A percentile compares a stretch with the other conserved stretches of the same genome.
These are phyloP conservation scores for Drosera capensis DNA, from an alignment of 148 eudicot species.

Conservation along the genomic window DNA sequence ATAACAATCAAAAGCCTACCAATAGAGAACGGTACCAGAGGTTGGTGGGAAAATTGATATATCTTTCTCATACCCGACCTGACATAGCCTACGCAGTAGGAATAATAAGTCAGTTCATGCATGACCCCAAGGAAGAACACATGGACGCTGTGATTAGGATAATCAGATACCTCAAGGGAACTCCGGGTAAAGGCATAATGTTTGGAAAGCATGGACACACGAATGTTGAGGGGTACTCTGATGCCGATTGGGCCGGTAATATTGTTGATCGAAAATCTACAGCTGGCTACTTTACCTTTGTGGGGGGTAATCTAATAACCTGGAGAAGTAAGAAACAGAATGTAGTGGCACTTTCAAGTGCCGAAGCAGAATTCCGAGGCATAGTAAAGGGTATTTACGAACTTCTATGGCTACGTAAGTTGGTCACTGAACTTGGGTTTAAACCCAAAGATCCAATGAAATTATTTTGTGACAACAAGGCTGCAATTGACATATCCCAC, in stretches of 20 bases:
- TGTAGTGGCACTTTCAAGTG: constrained; percentile 1
- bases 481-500: no score
- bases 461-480: no score
- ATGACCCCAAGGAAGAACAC: background rate
- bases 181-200: background rate
- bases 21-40: background rate
- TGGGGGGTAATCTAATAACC: background rate
- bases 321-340: no score
- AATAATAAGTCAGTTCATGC: constrained; percentile 1
- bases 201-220: background rate
- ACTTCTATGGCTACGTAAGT: background rate
- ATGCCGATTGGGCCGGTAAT: background rate
- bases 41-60: background rate
- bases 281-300: background rate
- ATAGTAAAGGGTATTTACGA: background rate
- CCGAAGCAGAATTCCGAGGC: background rate
- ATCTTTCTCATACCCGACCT: constrained; percentile 1
- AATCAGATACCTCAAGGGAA: background rate
- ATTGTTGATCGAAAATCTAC: background rate
- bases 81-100: background rate
- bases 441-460: background rate
- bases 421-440: background rate
- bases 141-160: background rate
- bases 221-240: background rate
- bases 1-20: background rate